Evolutionary conservation across 495 filamentous ascomycete species (phyloP), one percentile per base, ranked within the genome.

Genomic region (Stereocaulon alpinum): DNA sequence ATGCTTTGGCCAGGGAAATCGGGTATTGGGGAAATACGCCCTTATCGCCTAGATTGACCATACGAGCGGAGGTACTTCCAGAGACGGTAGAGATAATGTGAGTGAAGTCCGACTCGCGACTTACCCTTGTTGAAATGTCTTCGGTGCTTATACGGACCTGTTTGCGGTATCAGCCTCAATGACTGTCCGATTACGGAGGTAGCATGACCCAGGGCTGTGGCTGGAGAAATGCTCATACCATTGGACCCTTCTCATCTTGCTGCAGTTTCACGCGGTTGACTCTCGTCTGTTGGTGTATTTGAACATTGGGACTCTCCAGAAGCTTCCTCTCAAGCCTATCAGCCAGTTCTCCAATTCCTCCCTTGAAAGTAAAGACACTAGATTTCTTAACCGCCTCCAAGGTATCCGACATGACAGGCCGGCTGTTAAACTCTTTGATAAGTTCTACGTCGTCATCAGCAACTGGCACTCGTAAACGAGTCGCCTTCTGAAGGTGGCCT

Each of bases 11-110:
- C 14, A 64, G 42, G 30, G 29, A 40, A 18, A 37, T 6, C 34
- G 34, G 34, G 34, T 37, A 12, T 6, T 6, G 7, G 34, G 43
- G 34, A 27, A 68, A 30, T 40, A 20, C 27, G 40, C 32, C 7
- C 24, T 50, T 17, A 40, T 18, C 18, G 20, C 30, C n/a, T 37
- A 5, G 27, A 42, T 47, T 10, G 34, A 80, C 70, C 15, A 82
- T 54, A 12, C 53, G 48, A 44, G 73, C 68, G 43, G 86, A 75
- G 2, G 72, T 68, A 24, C 68, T 68, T 58, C 77, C 77, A 42
- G 82, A 77, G 53, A 91, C 67, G 14, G 91, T 88, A 11, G 87
- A 85, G 47, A 96, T 83, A 45, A 86, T 81, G 61, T 86, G 80
- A 56, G 83, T 77, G 69, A 83, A 85, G 4, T 65, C 41, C 18